Conservation (phyloP, 1,284 basidiomycete genomes). For the Puccinia polysora region DNA sequence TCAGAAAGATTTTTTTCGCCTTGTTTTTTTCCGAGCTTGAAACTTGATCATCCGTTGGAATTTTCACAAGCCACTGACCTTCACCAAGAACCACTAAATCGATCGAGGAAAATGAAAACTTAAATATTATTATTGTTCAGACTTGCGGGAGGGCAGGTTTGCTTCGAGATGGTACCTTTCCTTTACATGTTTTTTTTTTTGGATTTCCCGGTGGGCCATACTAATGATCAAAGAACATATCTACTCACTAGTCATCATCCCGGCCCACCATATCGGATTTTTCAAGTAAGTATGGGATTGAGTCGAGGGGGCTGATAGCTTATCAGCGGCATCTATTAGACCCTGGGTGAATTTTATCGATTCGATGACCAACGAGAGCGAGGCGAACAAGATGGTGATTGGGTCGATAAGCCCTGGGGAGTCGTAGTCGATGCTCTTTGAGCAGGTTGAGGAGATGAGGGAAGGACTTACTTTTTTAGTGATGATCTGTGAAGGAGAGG, state of each 20-base stretch:
- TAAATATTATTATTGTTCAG: conserved; percentile 31
- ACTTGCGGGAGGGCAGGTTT: not conserved
- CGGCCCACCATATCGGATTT: conserved; percentile 98
- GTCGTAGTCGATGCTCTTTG: too few relatives aligned
- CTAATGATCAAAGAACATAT: not conserved
- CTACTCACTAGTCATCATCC: conserved; percentile 80
- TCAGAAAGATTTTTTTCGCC: not conserved
- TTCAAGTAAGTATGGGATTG: conserved; percentile 64
- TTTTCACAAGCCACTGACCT: conserved; percentile 57
- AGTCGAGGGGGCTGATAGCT: conserved; percentile 10
- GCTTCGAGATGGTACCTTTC: too few relatives aligned
- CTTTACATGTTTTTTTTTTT: not conserved
- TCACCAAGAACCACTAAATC: conserved; percentile 79
- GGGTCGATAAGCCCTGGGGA: not conserved
- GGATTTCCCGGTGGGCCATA: not conserved
- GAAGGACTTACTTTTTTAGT: conserved; percentile 75
- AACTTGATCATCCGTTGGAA: not conserved
- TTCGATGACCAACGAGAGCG: conserved; percentile 1
- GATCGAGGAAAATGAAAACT: conserved; percentile 41
- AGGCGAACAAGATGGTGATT: not conserved
- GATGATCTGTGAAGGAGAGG: conserved; percentile 67
- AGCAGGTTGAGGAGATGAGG: not conserved
- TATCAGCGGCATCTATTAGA: conserved; percentile 44
- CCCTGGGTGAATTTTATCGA: conserved; percentile 13
- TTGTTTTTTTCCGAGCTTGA: not conserved